A percentile compares a stretch with the other conserved stretches of the same genome.
phyloP scores from a whole-genome alignment of 768 basidiomycete species.

The Chalciporus pseudorubinellus region DNA sequence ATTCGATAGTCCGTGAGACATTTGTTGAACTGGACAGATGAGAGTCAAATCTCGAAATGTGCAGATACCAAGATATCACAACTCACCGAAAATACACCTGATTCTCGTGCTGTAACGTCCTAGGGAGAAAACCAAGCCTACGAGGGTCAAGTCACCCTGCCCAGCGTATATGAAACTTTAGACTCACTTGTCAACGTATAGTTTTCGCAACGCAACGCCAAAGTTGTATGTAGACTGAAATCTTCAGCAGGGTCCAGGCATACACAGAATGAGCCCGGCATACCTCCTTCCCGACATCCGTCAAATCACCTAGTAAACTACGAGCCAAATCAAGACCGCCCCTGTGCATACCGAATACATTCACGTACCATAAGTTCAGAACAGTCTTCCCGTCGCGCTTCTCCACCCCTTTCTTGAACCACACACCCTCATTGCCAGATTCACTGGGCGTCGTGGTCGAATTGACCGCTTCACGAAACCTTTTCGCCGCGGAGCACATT shows the following conservation, averaged over 20 bases:
- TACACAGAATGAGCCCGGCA: conserved; percentile 1
- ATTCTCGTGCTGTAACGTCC: conserved; percentile 41
- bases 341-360: not conserved
- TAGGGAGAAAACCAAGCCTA: conserved; percentile 67
- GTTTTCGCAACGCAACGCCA: conserved; percentile 53
- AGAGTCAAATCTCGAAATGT: not conserved
- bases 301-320: conserved; percentile 57
- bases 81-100: conserved; percentile 59
- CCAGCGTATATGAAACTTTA: not conserved
- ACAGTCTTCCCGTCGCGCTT: conserved; percentile 48
- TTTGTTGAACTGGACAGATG: conserved; percentile 57
- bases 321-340: not conserved
- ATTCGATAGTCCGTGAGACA: conserved; percentile 74
- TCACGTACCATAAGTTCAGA: conserved; percentile 63
- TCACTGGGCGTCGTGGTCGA: conserved; percentile 13
- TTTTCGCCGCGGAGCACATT: conserved; percentile 56
- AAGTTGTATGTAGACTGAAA: conserved; percentile 63
- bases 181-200: conserved; percentile 65
- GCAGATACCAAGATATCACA: not conserved
- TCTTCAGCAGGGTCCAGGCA: not conserved
- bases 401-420: conserved; percentile 52
- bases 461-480: conserved; percentile 46
- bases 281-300: conserved; percentile 63
- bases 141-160: not conserved
- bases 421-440: conserved; percentile 28